phyloP scores from a whole-genome alignment of 1,284 basidiomycete species.

The Salmacisia buchloeana region DNA sequence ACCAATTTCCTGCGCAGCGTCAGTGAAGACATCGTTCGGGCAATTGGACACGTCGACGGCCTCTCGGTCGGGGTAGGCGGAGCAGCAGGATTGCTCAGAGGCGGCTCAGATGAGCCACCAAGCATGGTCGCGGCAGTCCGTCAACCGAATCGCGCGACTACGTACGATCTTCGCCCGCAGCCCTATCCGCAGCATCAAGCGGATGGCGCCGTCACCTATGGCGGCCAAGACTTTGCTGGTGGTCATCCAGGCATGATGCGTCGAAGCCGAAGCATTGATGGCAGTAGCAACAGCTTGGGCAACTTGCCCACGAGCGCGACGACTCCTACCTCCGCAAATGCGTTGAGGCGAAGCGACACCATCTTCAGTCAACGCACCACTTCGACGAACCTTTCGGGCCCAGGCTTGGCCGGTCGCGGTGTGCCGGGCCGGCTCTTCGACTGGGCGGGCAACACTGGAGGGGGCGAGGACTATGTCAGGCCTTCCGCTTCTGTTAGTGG shows the following conservation, averaged over 20 bases:
- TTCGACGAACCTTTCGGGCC: constrained; percentile 22
- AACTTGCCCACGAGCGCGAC: constrained; percentile 20
- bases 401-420: constrained; percentile 41
- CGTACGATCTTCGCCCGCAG: background rate
- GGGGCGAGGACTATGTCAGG: constrained; percentile 21
- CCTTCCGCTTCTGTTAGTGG: constrained; percentile 33
- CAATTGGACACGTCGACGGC: constrained; percentile 43
- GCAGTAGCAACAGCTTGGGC: constrained; percentile 8
- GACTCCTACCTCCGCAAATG: constrained; percentile 13
- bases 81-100: background rate
- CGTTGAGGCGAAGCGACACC: constrained; percentile 24
- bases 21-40: constrained; percentile 22
- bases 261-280: background rate
- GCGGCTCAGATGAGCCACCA: background rate
- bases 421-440: constrained; percentile 38
- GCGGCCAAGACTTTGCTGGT: background rate
- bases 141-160: background rate
- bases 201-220: background rate
- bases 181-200: background rate
- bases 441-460: constrained; percentile 34
- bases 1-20: constrained; percentile 31
- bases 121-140: background rate
- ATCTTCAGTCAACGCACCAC: constrained; percentile 36
- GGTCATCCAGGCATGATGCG: background rate
- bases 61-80: constrained; percentile 19